These are phyloP conservation scores for Aspergillus sojae DNA, from an alignment of 2,329 filamentous ascomycete species.

Conservation along the genomic window DNA sequence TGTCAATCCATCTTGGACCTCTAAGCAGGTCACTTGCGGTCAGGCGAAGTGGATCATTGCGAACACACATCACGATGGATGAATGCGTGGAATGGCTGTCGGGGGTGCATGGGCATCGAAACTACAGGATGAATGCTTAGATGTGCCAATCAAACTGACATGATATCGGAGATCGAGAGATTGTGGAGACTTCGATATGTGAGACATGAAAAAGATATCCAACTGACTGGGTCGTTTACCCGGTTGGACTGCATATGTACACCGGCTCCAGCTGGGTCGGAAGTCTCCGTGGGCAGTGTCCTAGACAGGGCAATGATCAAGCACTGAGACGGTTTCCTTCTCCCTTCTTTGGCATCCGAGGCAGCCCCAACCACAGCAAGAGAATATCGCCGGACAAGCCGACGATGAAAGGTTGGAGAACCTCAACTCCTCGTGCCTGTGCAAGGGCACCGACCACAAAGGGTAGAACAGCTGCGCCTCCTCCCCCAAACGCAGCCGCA, in stretches of 20 bases:
- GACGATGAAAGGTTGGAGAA: constrained; percentile 58
- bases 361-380: constrained; percentile 50
- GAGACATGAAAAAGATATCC: not conserved
- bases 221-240: not conserved
- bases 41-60: not conserved
- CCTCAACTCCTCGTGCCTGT: constrained; percentile 59
- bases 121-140: not conserved
- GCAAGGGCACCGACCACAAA: constrained; percentile 49
- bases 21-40: not conserved
- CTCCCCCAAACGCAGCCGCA: constrained; percentile 73
- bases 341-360: constrained; percentile 18
- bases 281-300: not conserved
- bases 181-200: not conserved
- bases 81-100: not conserved
- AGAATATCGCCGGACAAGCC: constrained; percentile 53
- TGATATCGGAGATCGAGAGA: not conserved
- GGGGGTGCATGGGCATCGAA: not conserved
- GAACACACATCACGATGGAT: not conserved
- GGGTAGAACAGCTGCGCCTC: constrained; percentile 58
- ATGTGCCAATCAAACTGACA: not conserved
- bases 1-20: not conserved
- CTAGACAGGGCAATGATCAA: not conserved
- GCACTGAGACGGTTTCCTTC: not conserved
- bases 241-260: not conserved
- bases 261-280: not conserved